Conservation (phyloP, 805 yeast genomes). For the Nakazawaea sp. region DNA sequence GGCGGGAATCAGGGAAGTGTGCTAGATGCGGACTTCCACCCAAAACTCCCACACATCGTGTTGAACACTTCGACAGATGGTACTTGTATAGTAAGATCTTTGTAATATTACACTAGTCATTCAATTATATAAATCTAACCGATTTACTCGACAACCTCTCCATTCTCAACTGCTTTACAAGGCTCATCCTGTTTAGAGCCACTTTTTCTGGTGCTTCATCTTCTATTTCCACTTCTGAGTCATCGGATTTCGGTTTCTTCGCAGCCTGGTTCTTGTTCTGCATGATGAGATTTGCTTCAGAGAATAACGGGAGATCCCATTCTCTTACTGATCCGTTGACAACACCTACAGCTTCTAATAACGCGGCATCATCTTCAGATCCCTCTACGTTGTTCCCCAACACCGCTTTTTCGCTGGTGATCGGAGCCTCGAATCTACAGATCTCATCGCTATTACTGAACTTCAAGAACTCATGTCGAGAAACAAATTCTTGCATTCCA, state of each 20-base stretch:
- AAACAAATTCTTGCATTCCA: constrained; percentile 50
- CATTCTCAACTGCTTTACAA: constrained; percentile 8
- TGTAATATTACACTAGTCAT: constrained; percentile 19
- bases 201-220: constrained; percentile 1
- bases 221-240: constrained; percentile 4
- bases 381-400: constrained; percentile 12
- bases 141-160: constrained; percentile 6
- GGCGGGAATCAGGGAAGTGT: constrained; percentile 60
- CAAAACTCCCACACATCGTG: constrained; percentile 26
- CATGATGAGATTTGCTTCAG: constrained; percentile 21
- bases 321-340: constrained; percentile 4
- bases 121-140: constrained; percentile 8
- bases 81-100: constrained; percentile 36
- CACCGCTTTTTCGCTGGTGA: constrained; percentile 9
- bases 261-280: constrained; percentile 15
- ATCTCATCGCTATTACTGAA: constrained; percentile 24
- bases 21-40: constrained; percentile 52
- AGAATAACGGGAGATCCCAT: constrained; percentile 33
- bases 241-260: constrained; percentile 3
- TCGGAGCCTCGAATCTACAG: constrained; percentile 25
- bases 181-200: background rate
- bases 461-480: constrained; percentile 39
- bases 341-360: constrained; percentile 19
- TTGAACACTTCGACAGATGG: constrained; percentile 53
- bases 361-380: constrained; percentile 15